Evolutionary conservation across 768 basidiomycete species (phyloP), one percentile per base, ranked within the genome.

Genomic region (Dacryopinax spathularia): DNA sequence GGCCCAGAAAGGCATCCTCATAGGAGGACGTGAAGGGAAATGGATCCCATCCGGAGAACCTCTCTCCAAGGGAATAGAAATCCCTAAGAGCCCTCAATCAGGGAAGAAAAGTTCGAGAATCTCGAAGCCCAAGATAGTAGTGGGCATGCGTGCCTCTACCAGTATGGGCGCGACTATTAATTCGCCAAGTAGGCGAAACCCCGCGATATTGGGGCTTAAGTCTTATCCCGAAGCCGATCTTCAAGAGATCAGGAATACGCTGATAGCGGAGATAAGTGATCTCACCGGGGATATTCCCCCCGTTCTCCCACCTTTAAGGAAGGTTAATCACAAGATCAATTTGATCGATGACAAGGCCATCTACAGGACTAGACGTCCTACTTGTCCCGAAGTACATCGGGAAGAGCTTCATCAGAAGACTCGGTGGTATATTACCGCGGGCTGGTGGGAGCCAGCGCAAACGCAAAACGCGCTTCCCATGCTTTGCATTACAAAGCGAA

Each of bases 311-410:
- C 78, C 77, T 0, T 59, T 78, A 1, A 29, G 75, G 0, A 75
- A 64, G 0, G 75, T 80, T 1, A 80, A 81, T 64, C 77, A 79
- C 44, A 64, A 66, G 0, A 79, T 81, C 0, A 75, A 74, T 0
- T 63, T 81, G 0, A 74, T 77, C 2, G 75, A 79, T 39, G 69
- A 75, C 3, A 60, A 68, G 0, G 70, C 70, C 60, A 33, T 37
- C 10, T 78, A 77, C 60, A 63, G 68, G 0, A 75, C 75, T 39
- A 69, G 72, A 9, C 12, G 70, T 0, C 73, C 76, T 0, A 41
- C 68, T 2, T 79, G 78, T 60, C 73, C 75, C 0, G 66, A 74
- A 12, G 65, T 75, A 0, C 33, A 77, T 1, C 62, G 69, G 16
- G 66, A 68, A 0, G 63, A 74, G 31, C 70, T 77, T 1, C 37